phyloP scores from a whole-genome alignment of 23 red algal species.

The Gracilaria vermiculophylla region DNA sequence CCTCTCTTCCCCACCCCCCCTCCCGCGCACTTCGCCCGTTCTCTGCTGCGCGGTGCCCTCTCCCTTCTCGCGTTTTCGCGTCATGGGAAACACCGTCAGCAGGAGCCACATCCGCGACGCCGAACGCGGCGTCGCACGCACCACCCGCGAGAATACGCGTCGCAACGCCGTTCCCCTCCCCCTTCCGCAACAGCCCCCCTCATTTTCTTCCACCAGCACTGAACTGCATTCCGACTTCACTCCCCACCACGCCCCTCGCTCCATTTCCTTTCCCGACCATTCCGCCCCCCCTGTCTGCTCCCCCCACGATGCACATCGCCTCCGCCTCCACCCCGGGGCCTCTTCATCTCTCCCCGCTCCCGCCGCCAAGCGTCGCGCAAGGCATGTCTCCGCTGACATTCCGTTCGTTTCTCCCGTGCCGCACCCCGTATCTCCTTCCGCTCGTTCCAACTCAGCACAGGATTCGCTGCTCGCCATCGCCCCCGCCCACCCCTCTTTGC shows the following conservation, averaged over 20 bases:
- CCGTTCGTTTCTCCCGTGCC: background rate
- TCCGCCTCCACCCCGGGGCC: background rate
- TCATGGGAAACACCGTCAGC: constrained; percentile 50
- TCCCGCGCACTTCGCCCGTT: background rate
- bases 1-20: background rate
- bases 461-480: background rate
- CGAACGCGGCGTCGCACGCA: constrained; percentile 37
- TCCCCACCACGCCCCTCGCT: background rate
- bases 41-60: background rate
- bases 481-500: background rate
- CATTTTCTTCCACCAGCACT: constrained; percentile 11
- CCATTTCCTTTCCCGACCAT: background rate
- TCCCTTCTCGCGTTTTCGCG: background rate
- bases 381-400: constrained; percentile 35
- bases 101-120: constrained; percentile 57
- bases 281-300: background rate
- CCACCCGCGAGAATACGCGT: constrained; percentile 45
- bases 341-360: background rate
- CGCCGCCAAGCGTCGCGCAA: background rate
- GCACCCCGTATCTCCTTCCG: background rate
- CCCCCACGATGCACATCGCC: constrained; percentile 11
- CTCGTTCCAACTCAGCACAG: constrained; percentile 13
- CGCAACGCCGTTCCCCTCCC: constrained; percentile 19
- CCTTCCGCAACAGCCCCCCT: background rate
- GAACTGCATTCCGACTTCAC: background rate